Conservation (phyloP, 78 protist species). For the Pelomyxa schiedti region DNA sequence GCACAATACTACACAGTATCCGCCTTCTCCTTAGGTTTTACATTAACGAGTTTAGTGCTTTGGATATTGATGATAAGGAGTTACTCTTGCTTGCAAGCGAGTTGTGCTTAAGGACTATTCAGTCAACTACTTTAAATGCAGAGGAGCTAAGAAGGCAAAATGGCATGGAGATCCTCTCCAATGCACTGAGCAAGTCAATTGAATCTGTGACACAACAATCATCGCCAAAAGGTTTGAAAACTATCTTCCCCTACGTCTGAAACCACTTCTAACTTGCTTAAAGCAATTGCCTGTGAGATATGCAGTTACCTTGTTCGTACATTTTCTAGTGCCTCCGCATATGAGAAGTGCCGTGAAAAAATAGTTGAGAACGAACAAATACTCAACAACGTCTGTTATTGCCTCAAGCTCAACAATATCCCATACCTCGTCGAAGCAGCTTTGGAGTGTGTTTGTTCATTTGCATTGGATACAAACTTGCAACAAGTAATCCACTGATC, state of each 20-base stretch:
- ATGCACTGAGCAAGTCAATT: conserved; percentile 14
- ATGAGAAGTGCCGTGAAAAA: conserved; percentile 10
- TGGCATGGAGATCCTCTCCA: conserved; percentile 34
- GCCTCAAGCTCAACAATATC: background rate
- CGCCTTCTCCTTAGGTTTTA: conserved; percentile 9
- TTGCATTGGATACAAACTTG: background rate
- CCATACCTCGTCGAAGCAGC: conserved; percentile 21
- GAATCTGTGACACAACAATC: too few relatives aligned
- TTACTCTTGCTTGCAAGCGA: conserved; percentile 52
- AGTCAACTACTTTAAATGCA: conserved; percentile 59
- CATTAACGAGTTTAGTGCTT: conserved; percentile 15
- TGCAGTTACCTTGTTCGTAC: conserved; percentile 16
- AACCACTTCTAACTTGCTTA: too few relatives aligned
- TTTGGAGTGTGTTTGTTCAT: background rate
- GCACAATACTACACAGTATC: conserved; percentile 22
- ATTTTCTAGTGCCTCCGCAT: conserved; percentile 11
- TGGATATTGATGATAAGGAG: conserved; percentile 6
- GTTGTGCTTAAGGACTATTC: conserved; percentile 53
- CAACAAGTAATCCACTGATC: conserved; percentile 1
- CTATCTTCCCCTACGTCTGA: conserved; percentile 3
- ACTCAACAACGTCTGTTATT: conserved; percentile 1
- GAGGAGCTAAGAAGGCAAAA: conserved; percentile 60
- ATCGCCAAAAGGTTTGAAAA: conserved; percentile 23
- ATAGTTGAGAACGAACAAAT: background rate
- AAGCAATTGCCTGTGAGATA: background rate